Base-by-base conservation (phyloP, 352 stramenopile species). In the Phytopythium aichiense region DNA sequence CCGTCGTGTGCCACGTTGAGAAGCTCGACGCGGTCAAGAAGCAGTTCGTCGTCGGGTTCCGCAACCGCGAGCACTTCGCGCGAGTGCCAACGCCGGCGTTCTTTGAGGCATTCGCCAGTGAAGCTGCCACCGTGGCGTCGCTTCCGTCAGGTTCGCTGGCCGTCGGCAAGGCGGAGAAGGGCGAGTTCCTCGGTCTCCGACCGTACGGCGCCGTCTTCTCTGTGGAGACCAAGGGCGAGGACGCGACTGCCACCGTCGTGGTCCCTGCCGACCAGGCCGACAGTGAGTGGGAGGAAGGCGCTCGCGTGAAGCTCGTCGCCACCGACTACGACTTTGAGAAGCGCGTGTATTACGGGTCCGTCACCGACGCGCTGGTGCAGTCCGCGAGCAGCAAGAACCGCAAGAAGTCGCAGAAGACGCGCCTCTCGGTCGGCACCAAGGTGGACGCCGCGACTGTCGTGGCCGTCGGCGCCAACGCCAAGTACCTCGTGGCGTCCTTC, bases 311-410 rank as follows among this genome's bases (percentile, higher is more conserved):
- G 76, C 45, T 96, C 48, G 59, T 90, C 16, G 71, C 95, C 3
- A 83, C 88, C 1, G 85, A 96, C 69, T 96, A 89, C 65, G 87
- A 96, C 62, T 89, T 89, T 51, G 88, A 87, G 31, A 96, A 95
- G 74, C 74, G 76, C 45, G 77, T 96, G 40, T 96, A 84, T 66
- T 94, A 84, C 49, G 88, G 73, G 12, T 60, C 68, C 25, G 64
- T 76, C 13, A 74, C 82, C 35, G 63, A 64, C 3, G 57, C 60
- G n/a, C 68, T 94, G 9, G 82, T 91, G 3, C 75, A 78, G 56
- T 81, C 53, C 30, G 77, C 82, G 33, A 73, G 74, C 0, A 94
- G 90, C 65, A 91, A 92, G 56, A 74, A 69, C 4, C 77, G 73
- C 59, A 92, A 92, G 65, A 78, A 88, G 59, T 91, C 91, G 70